Evolutionary conservation across 495 filamentous ascomycete genomes (phyloP).

Genomic region (Cercophora scortea): DNA sequence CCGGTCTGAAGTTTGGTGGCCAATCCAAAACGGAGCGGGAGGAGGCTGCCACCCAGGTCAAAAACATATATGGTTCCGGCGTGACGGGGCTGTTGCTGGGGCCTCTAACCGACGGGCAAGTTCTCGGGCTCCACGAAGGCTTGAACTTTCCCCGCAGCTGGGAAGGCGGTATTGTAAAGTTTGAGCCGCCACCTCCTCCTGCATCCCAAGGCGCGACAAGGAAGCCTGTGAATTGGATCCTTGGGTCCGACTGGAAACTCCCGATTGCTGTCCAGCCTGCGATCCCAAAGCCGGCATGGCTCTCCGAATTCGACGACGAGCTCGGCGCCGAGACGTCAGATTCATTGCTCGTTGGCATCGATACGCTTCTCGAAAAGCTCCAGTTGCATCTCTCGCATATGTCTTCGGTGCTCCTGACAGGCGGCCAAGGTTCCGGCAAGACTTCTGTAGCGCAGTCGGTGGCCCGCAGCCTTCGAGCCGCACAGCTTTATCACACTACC

Average conservation of each 20-base stretch:
- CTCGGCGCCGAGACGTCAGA: slow-evolving; percentile 44
- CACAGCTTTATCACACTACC: slow-evolving; percentile 63
- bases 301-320: slow-evolving; percentile 36
- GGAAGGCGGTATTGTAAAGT: slow-evolving; percentile 70
- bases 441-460: slow-evolving; percentile 57
- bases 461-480: slow-evolving; percentile 55
- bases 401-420: slow-evolving; percentile 82
- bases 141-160: slow-evolving; percentile 39
- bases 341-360: slow-evolving; percentile 77
- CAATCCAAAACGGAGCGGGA: slow-evolving; percentile 71
- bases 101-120: slow-evolving; percentile 80
- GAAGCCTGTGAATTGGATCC: slow-evolving; percentile 57
- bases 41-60: slow-evolving; percentile 51
- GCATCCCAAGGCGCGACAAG: slow-evolving; percentile 37
- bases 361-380: slow-evolving; percentile 62
- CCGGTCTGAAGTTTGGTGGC: slow-evolving; percentile 79
- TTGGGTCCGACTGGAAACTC: slow-evolving; percentile 66
- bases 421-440: slow-evolving; percentile 85
- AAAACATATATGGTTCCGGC: slow-evolving; percentile 46
- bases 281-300: slow-evolving; percentile 51
- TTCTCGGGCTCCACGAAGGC: slow-evolving; percentile 46
- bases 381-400: slow-evolving; percentile 66
- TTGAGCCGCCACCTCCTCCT: slow-evolving; percentile 52
- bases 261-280: slow-evolving; percentile 64
- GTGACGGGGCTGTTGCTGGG: slow-evolving; percentile 66